These are phyloP conservation scores for Orychophragmus violaceus DNA, from an alignment of 345 rosid genomes.

Conservation along the genomic window DNA sequence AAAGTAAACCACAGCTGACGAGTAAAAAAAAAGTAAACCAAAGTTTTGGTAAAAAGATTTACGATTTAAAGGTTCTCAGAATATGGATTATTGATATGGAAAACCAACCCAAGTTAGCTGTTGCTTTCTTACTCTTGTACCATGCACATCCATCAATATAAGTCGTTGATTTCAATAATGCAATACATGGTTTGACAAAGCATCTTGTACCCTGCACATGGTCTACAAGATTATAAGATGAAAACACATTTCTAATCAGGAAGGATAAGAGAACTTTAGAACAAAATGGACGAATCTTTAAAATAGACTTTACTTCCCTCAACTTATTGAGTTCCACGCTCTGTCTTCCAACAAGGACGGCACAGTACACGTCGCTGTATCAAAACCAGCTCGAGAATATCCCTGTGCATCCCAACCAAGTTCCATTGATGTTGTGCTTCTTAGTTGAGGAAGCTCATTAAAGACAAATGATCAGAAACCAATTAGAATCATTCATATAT, in stretches of 20 bases:
- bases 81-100: too few species aligned
- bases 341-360: conserved; percentile 77
- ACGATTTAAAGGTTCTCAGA: too few species aligned
- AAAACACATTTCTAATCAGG: conserved; percentile 9
- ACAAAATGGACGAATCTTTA: neutral
- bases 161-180: too few species aligned
- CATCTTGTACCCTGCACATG: conserved; percentile 74
- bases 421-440: conserved; percentile 72
- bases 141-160: too few species aligned
- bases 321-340: conserved; percentile 73
- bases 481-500: conserved; percentile 8
- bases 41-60: too few species aligned
- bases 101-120: too few species aligned
- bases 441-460: conserved; percentile 75
- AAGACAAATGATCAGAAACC: conserved; percentile 11
- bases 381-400: conserved; percentile 77
- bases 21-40: too few species aligned
- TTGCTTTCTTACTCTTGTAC: too few species aligned
- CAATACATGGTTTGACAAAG: conserved; percentile 39
- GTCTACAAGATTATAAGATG: conserved; percentile 51
- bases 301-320: conserved; percentile 46
- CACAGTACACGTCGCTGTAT: conserved; percentile 69
- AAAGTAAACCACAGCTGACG: too few species aligned
- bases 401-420: conserved; percentile 91
- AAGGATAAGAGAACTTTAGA: conserved; percentile 3